Conservation (phyloP, 495 filamentous ascomycete species). For the Clohesyomyces aquaticus region DNA sequence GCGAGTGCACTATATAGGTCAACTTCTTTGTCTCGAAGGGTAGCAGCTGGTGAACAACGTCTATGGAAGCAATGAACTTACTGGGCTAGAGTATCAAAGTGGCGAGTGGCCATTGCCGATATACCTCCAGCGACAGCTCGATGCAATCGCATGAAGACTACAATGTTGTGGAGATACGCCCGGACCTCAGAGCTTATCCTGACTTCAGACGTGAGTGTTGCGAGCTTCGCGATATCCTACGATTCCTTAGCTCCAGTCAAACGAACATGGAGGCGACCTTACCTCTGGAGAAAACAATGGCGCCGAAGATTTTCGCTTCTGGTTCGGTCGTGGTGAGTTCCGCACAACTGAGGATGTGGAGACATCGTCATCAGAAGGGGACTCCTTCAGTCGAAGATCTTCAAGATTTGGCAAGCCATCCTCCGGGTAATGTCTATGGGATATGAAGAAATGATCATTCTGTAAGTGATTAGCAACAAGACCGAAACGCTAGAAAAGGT, state of each 20-base stretch:
- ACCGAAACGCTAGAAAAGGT: conserved; percentile 16
- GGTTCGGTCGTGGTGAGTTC: background rate
- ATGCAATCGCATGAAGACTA: conserved; percentile 82
- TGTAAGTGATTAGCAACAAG: conserved; percentile 43
- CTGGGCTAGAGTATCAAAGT: conserved; percentile 69
- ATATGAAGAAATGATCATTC: conserved; percentile 86
- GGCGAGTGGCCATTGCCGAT: conserved; percentile 73
- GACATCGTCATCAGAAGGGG: conserved; percentile 42
- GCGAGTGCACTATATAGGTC: conserved; percentile 63
- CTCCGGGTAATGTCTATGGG: conserved; percentile 76
- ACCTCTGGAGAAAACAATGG: conserved; percentile 37
- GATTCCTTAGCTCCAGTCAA: background rate
- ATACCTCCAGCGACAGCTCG: conserved; percentile 79
- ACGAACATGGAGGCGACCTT: background rate
- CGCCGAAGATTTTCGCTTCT: conserved; percentile 8
- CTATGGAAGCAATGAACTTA: conserved; percentile 48
- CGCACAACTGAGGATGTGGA: conserved; percentile 38
- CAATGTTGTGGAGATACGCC: conserved; percentile 82
- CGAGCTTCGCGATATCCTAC: conserved; percentile 54
- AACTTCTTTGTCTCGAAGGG: conserved; percentile 4
- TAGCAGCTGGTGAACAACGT: background rate
- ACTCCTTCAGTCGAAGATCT: conserved; percentile 50
- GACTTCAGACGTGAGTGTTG: conserved; percentile 48
- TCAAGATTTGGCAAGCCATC: conserved; percentile 75
- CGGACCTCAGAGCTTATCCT: conserved; percentile 65